Evolutionary conservation across 2,329 filamentous ascomycete species (phyloP).

Genomic region (Cladophialophora psammophila): DNA sequence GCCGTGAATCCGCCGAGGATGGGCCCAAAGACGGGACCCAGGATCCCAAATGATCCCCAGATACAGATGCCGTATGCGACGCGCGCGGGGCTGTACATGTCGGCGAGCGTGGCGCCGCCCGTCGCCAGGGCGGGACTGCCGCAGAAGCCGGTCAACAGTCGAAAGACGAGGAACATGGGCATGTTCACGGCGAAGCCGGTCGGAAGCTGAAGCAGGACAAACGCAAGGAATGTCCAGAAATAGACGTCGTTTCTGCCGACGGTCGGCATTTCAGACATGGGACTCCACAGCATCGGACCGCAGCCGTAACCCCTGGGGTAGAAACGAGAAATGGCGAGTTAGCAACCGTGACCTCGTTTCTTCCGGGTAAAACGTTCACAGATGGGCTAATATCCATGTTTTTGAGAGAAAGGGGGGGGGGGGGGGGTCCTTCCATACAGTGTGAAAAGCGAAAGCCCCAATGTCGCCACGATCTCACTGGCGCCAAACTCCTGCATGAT

Average conservation of each 20-base stretch:
- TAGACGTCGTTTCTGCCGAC: constrained; percentile 60
- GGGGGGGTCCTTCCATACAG: too few relatives aligned
- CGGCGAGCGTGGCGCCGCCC: constrained; percentile 53
- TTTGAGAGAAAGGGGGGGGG: too few relatives aligned
- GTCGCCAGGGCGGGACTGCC: constrained; percentile 56
- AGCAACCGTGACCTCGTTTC: too few relatives aligned
- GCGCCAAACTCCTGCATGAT: constrained; percentile 56
- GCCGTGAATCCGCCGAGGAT: constrained; percentile 53
- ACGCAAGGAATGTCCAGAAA: constrained; percentile 56
- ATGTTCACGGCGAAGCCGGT: too few relatives aligned
- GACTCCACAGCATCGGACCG: constrained; percentile 55
- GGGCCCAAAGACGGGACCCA: constrained; percentile 52
- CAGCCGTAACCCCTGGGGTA: constrained; percentile 43
- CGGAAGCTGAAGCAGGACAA: constrained; percentile 58
- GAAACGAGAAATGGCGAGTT: too few relatives aligned
- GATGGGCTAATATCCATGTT: too few relatives aligned
- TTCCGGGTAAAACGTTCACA: too few relatives aligned
- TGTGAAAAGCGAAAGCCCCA: constrained; percentile 60
- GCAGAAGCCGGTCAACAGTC: constrained; percentile 61
- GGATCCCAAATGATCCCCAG: constrained; percentile 51
- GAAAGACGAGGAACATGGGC: constrained; percentile 54
- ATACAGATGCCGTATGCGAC: constrained; percentile 51
- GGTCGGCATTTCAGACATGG: constrained; percentile 59
- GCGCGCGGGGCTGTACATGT: constrained; percentile 51
- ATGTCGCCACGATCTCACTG: constrained; percentile 52